Conservation (phyloP, 148 eudicot species). For the Heliamphora exappendiculata region DNA sequence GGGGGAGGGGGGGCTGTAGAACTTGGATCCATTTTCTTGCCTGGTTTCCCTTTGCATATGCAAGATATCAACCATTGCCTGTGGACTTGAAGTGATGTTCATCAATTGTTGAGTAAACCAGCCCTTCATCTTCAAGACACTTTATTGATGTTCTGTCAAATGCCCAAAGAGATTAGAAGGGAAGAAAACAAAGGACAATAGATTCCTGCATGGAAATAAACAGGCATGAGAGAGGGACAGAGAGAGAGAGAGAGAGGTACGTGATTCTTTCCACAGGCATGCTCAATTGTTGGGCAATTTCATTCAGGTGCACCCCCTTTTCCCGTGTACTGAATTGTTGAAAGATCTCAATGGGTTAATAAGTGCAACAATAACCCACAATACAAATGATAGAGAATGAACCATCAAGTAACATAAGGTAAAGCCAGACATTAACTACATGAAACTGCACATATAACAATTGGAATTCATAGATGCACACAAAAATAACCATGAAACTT, state of each 20-base stretch:
- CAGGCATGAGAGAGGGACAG: background rate
- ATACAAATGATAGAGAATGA: background rate
- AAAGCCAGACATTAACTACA: too few species aligned
- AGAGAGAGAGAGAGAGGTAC: conserved; percentile 27
- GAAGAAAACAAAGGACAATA: background rate
- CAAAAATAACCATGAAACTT: background rate
- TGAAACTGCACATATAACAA: too few species aligned
- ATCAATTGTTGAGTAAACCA: conserved; percentile 71
- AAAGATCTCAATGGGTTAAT: conserved; percentile 3
- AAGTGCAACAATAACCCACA: background rate
- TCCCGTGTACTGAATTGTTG: conserved; percentile 30
- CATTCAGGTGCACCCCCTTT: conserved; percentile 48
- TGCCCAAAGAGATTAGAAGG: background rate
- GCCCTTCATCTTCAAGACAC: conserved; percentile 56
- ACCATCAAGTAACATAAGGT: background rate
- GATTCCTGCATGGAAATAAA: background rate
- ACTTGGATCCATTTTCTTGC: too few species aligned
- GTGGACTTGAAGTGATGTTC: conserved; percentile 68
- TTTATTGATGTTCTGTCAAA: conserved; percentile 41
- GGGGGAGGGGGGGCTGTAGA: too few species aligned
- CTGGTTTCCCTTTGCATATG: background rate
- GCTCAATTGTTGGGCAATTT: conserved; percentile 43
- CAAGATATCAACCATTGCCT: conserved; percentile 30
- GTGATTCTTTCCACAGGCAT: conserved; percentile 47
- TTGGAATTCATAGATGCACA: background rate